Percentiles rank a stretch among this genome's conserved stretches.
These are phyloP conservation scores for Phytophthora sojae DNA, from an alignment of 352 stramenopile genomes.

Conservation along the genomic window DNA sequence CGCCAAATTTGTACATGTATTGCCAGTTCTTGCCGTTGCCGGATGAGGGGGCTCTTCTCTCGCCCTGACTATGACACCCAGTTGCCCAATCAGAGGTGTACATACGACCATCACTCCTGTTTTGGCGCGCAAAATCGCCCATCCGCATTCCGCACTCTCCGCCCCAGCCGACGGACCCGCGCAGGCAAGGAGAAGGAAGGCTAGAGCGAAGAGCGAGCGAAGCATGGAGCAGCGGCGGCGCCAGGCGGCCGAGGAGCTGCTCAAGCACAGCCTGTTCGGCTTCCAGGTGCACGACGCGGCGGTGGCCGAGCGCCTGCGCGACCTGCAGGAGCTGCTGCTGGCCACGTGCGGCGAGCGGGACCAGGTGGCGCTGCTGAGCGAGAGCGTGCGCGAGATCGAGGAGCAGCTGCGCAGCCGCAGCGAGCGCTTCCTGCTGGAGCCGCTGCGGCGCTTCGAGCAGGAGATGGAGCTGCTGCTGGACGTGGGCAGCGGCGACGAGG, in stretches of 20 bases:
- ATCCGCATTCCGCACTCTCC: conserved; percentile 21
- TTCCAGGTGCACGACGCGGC: conserved; percentile 65
- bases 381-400: conserved; percentile 63
- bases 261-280: conserved; percentile 63
- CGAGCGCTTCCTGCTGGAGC: conserved; percentile 63
- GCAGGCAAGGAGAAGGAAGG: too few species aligned
- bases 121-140: conserved; percentile 19
- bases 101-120: conserved; percentile 27
- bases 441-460: conserved; percentile 68
- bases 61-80: not conserved
- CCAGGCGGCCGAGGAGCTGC: conserved; percentile 27
- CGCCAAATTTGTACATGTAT: not conserved
- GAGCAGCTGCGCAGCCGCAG: conserved; percentile 44
- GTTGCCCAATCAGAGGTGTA: not conserved
- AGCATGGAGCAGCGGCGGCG: conserved; percentile 40
- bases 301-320: conserved; percentile 45
- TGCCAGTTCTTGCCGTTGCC: not conserved
- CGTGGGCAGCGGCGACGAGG: conserved; percentile 43
- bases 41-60: not conserved
- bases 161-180: not conserved
- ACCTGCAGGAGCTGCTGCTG: conserved; percentile 61
- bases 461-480: conserved; percentile 72
- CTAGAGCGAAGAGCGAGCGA: not conserved
- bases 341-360: conserved; percentile 51
- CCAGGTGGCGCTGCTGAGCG: conserved; percentile 56